Evolutionary conservation across 2,329 filamentous ascomycete species (phyloP).

Genomic region (Trichoderma sp.): DNA sequence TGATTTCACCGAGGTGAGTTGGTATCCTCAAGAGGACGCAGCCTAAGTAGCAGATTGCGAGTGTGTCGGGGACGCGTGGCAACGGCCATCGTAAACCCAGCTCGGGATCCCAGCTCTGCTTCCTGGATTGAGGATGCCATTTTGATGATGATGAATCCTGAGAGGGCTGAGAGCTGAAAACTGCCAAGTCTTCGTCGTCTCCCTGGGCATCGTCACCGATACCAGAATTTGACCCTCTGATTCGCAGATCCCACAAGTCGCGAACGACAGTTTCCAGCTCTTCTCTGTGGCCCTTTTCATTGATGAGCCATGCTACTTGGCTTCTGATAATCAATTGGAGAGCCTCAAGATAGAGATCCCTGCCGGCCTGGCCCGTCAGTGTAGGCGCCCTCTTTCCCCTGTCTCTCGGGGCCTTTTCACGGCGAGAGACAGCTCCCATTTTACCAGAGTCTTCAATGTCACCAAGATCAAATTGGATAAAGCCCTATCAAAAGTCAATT

Average conservation of each 20-base stretch:
- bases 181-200: conserved; percentile 34
- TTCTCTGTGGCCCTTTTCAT: conserved; percentile 62
- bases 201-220: conserved; percentile 21
- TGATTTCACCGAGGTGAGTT: conserved; percentile 72
- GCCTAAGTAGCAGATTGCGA: conserved; percentile 79
- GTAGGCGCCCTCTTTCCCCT: conserved; percentile 51
- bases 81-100: conserved; percentile 52
- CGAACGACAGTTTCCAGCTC: conserved; percentile 78
- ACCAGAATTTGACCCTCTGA: conserved; percentile 46
- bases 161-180: conserved; percentile 44
- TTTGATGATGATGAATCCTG: conserved; percentile 28
- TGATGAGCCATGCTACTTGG: conserved; percentile 74
- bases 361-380: conserved; percentile 66
- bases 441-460: conserved; percentile 73
- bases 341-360: conserved; percentile 78
- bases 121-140: conserved; percentile 36
- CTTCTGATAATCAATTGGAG: conserved; percentile 83
- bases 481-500: conserved; percentile 42
- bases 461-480: conserved; percentile 56
- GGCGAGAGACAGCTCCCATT: conserved; percentile 55
- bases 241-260: conserved; percentile 81
- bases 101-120: conserved; percentile 48
- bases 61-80: conserved; percentile 71
- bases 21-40: conserved; percentile 74
- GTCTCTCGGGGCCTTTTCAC: conserved; percentile 58